These are phyloP conservation scores for Microbotryomycetes sp. DNA, from an alignment of 1,284 basidiomycete genomes.

Conservation along the genomic window DNA sequence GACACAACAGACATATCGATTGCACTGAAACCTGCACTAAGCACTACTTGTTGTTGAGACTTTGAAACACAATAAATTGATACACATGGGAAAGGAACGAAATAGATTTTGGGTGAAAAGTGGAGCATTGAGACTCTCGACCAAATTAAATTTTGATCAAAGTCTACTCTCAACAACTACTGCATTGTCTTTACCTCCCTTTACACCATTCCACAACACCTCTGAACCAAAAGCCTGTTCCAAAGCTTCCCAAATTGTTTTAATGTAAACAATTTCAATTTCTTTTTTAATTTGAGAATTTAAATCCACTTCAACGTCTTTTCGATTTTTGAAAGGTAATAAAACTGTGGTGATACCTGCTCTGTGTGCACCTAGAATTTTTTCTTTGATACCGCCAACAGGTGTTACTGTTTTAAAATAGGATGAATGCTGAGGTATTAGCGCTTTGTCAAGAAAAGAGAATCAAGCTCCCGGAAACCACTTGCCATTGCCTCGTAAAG, in stretches of 20 bases:
- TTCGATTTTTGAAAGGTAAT: constrained; percentile 71
- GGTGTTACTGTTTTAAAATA: constrained; percentile 53
- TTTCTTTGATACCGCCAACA: constrained; percentile 77
- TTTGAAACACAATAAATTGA: no score
- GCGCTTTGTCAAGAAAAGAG: constrained; percentile 68
- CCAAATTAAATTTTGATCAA: background rate
- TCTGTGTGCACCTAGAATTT: constrained; percentile 73
- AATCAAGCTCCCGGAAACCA: no score
- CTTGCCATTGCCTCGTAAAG: constrained; percentile 52
- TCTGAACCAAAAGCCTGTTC: constrained; percentile 58
- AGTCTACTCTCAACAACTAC: constrained; percentile 4
- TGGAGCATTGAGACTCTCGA: no score
- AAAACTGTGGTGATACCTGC: constrained; percentile 74
- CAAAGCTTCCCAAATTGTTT: constrained; percentile 68
- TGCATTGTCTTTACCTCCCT: background rate
- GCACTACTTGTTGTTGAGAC: no score
- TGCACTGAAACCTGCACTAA: no score
- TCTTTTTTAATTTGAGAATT: constrained; percentile 61
- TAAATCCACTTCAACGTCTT: constrained; percentile 78
- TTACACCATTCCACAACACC: background rate
- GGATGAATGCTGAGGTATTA: background rate
- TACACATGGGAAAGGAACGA: no score
- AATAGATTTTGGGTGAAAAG: no score
- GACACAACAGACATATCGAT: no score
- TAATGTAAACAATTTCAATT: constrained; percentile 72